Base-by-base conservation (phyloP, 2,329 filamentous ascomycete species). In the Colletotrichum sp. region DNA sequence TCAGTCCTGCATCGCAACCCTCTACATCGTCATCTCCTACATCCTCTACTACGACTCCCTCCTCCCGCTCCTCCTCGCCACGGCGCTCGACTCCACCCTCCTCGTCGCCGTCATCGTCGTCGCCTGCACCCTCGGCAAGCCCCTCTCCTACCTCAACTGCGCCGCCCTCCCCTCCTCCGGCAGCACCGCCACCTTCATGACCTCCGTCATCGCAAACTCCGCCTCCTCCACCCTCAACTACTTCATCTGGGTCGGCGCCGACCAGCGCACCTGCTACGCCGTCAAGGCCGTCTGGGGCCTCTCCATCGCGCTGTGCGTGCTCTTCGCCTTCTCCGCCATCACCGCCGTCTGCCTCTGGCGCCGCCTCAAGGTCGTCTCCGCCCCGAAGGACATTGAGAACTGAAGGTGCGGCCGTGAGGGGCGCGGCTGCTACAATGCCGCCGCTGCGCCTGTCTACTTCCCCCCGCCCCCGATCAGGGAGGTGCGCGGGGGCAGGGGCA, bases 261-360 rank as follows among this genome's bases (percentile, higher is more conserved):
- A 88, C 79, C 89, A 88, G 83, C 84, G 90, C 21, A 94, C 94
- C 71, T 98, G 96, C 87, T 92, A 93, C 81, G 93, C 97, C 87
- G 92, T 96, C 84, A 98, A 98, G 89, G 92, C 94, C 18, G 91
- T 97, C 79, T 98, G 96, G 96, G 96, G 95, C 1, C 85, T 98
- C 76, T 91, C 92, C 83, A 96, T 98, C 84, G 93, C 93, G 6
- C 90, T 98, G 66, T 95, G 93, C 83, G 90, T 94, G 59, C 86
- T 95, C 44, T 95, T 95, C 81, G 89, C 91, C 77, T 89, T 95
- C 76, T 93, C 92, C 3, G 86, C 88, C 62, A 84, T 93, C 66
- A 88, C 90, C 62, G 90, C 88, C 34, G 84, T 88, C 71, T 91
- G 92, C 79, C 86, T 95, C 52, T 94, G 92, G 91, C 89, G 90